These are phyloP conservation scores for Talaromyces piceae DNA, from an alignment of 2,329 filamentous ascomycete species.

Conservation along the genomic window DNA sequence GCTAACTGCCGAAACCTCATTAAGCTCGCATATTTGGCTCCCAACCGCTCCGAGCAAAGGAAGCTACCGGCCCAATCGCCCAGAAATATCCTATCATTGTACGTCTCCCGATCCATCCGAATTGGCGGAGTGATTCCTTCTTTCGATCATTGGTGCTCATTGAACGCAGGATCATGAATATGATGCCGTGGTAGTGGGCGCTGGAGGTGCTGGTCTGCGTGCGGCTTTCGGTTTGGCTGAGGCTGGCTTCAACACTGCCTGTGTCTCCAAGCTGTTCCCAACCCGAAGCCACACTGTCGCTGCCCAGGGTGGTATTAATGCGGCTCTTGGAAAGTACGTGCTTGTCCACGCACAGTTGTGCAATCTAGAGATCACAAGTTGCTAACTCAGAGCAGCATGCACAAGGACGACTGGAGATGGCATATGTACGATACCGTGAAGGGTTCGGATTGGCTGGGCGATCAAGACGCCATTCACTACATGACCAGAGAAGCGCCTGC, in stretches of 20 bases:
- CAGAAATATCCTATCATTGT: constrained; percentile 92
- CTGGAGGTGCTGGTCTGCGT: constrained; percentile 56
- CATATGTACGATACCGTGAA: constrained; percentile 99
- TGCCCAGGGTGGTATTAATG: constrained; percentile 58
- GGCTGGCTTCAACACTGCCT: constrained; percentile 58
- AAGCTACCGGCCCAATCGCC: constrained; percentile 78
- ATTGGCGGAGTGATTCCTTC: neutral
- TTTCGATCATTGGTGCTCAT: constrained; percentile 12
- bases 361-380: neutral
- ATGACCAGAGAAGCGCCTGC: constrained; percentile 93
- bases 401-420: constrained; percentile 97
- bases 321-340: constrained; percentile 37
- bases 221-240: constrained; percentile 58
- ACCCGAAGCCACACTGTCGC: constrained; percentile 59
- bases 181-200: constrained; percentile 80
- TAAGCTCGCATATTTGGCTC: constrained; percentile 81
- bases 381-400: constrained; percentile 61
- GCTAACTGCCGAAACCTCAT: constrained; percentile 21
- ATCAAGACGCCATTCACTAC: constrained; percentile 97
- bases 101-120: constrained; percentile 35
- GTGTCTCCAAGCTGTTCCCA: constrained; percentile 57
- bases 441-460: constrained; percentile 93
- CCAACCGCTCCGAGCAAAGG: constrained; percentile 81
- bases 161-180: constrained; percentile 79
- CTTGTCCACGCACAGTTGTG: neutral